Evolutionary conservation across 2,329 filamentous ascomycete genomes (phyloP).

Genomic region (Cercospora brassicicola): DNA sequence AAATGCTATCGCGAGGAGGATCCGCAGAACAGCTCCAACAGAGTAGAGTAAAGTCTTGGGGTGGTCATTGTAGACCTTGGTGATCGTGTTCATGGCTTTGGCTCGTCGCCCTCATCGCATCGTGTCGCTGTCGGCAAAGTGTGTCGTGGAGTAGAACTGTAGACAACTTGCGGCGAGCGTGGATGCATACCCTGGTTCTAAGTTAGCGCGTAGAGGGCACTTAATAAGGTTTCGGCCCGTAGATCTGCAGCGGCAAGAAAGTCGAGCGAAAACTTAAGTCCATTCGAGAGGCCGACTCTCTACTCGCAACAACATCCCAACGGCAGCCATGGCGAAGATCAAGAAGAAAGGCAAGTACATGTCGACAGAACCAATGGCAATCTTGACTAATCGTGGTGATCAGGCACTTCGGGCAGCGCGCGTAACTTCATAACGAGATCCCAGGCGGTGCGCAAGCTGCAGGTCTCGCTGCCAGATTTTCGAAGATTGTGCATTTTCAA

Average conservation of each 20-base stretch:
- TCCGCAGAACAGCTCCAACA: slow-evolving; percentile 73
- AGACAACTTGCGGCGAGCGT: neutral
- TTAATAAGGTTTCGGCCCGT: neutral
- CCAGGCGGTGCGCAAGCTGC: slow-evolving; percentile 94
- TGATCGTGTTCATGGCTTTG: slow-evolving; percentile 27
- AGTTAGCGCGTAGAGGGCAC: neutral
- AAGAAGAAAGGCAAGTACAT: slow-evolving; percentile 77
- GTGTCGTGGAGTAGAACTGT: no score
- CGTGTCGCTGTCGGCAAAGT: slow-evolving; percentile 9
- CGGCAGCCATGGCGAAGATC: slow-evolving; percentile 64
- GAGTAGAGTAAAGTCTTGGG: slow-evolving; percentile 67
- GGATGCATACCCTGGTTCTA: no score
- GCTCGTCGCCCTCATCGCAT: slow-evolving; percentile 15
- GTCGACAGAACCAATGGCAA: no score
- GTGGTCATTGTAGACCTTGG: slow-evolving; percentile 36
- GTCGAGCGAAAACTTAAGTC: no score
- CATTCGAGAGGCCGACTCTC: neutral
- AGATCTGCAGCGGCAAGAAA: neutral
- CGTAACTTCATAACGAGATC: slow-evolving; percentile 99
- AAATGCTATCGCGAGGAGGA: slow-evolving; percentile 77
- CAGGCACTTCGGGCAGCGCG: slow-evolving; percentile 81
- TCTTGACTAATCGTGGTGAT: neutral
- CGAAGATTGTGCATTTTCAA: slow-evolving; percentile 99
- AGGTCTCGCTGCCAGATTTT: slow-evolving; percentile 96
- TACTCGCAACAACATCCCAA: slow-evolving; percentile 3